Evolutionary conservation across 176 grass and related monocot genomes (phyloP).

Genomic region (Areca catechu): DNA sequence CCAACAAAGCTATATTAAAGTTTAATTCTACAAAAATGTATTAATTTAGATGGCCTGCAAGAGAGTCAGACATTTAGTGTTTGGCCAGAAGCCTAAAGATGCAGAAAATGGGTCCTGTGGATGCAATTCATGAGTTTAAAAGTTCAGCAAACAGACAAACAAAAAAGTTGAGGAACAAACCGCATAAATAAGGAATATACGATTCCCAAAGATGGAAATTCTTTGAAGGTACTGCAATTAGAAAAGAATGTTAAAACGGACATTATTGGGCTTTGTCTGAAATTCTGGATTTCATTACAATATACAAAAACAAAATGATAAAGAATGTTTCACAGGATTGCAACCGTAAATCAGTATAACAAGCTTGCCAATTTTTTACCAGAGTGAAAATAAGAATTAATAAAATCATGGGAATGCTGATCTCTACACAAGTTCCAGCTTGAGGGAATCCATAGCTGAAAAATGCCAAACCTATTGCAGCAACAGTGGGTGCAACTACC

Average conservation of each 20-base stretch:
- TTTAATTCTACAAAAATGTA: too few species aligned
- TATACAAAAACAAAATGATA: too few species aligned
- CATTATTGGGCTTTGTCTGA: background rate
- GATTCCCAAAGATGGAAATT: slow-evolving; percentile 82
- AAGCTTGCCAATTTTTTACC: slow-evolving; percentile 35
- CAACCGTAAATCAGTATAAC: slow-evolving; percentile 9
- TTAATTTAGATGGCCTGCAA: too few species aligned
- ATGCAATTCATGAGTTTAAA: too few species aligned
- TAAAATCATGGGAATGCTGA: slow-evolving; percentile 83
- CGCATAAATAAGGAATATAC: slow-evolving; percentile 86
- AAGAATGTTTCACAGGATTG: too few species aligned
- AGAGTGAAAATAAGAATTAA: slow-evolving; percentile 90
- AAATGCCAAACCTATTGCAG: slow-evolving; percentile 76
- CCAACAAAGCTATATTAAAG: too few species aligned
- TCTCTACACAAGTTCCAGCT: slow-evolving; percentile 90
- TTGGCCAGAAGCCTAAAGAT: too few species aligned
- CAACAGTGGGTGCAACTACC: slow-evolving; percentile 89
- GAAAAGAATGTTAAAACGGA: background rate
- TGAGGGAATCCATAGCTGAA: slow-evolving; percentile 98
- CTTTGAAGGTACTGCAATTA: slow-evolving; percentile 78
- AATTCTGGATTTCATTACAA: background rate
- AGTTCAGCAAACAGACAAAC: background rate
- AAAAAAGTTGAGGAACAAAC: slow-evolving; percentile 37
- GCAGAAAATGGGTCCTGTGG: too few species aligned
- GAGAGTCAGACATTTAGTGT: too few species aligned